phyloP scores from a whole-genome alignment of 495 filamentous ascomycete species.

The Chaetomium cochliodes region DNA sequence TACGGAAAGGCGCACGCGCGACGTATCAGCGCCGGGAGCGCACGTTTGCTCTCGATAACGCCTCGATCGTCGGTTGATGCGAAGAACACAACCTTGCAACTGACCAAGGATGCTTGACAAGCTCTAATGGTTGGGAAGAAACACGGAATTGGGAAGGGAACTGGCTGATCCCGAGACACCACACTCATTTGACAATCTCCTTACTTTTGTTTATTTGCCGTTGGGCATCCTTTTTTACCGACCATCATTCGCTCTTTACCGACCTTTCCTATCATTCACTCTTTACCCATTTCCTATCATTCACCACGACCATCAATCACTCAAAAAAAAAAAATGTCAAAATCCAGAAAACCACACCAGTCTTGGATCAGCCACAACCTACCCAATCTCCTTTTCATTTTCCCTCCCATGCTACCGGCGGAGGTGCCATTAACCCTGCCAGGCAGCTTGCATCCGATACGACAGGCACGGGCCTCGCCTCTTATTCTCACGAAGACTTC shows the following conservation, averaged over 20 bases:
- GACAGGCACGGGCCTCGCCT: background rate
- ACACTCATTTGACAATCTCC: conserved; percentile 12
- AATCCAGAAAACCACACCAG: background rate
- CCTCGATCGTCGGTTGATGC: conserved; percentile 48
- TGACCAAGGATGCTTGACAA: background rate
- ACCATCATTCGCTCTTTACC: conserved; percentile 33
- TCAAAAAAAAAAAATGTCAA: background rate
- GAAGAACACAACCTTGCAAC: conserved; percentile 25
- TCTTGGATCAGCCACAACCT: background rate
- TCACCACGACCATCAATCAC: background rate
- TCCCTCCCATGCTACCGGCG: background rate
- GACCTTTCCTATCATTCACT: conserved; percentile 26
- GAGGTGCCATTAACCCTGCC: too few species aligned
- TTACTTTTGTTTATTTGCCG: background rate
- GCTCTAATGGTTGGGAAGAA: background rate
- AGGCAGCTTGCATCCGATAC: background rate
- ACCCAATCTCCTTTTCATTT: background rate
- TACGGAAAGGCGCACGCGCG: conserved; percentile 61
- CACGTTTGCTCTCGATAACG: conserved; percentile 64
- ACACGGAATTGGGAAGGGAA: background rate
- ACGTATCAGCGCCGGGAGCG: conserved; percentile 73
- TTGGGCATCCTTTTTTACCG: conserved; percentile 9
- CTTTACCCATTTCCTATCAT: conserved; percentile 28
- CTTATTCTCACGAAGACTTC: background rate
- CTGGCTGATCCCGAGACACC: conserved; percentile 14